Conservation (phyloP, 495 filamentous ascomycete genomes). For the Glonium stellatum region DNA sequence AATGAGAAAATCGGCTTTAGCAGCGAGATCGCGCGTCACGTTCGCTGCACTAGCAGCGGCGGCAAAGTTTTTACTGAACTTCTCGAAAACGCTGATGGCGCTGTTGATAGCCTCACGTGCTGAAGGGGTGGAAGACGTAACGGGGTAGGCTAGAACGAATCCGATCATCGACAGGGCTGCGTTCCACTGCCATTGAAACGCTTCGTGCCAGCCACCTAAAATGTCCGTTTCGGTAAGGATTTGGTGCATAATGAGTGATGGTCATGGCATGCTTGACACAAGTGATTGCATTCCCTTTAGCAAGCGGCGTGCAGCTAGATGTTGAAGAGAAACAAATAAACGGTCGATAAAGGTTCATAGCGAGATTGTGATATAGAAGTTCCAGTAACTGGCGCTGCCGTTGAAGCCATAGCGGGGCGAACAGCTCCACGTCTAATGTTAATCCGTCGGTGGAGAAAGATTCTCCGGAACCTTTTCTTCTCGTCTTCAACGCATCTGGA, state of each 20-base stretch:
- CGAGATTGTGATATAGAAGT: conserved; percentile 44
- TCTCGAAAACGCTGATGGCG: conserved; percentile 42
- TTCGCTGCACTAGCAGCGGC: conserved; percentile 42
- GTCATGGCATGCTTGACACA: conserved; percentile 46
- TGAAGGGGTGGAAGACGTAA: conserved; percentile 18
- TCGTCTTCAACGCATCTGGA: conserved; percentile 37
- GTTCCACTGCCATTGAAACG: conserved; percentile 50
- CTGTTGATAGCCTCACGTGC: conserved; percentile 39
- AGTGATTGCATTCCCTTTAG: conserved; percentile 32
- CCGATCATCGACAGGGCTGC: conserved; percentile 45
- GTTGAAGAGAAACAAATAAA: conserved; percentile 39
- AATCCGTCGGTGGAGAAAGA: conserved; percentile 42
- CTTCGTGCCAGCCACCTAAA: conserved; percentile 45
- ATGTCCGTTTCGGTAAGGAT: conserved; percentile 40
- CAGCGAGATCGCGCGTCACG: no score
- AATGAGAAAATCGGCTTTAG: no score
- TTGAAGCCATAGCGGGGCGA: conserved; percentile 40
- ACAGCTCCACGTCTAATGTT: conserved; percentile 37
- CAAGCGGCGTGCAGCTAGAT: conserved; percentile 15
- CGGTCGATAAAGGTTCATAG: conserved; percentile 43
- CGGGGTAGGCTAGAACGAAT: conserved; percentile 43
- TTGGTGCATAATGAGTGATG: conserved; percentile 47
- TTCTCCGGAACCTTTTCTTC: conserved; percentile 32
- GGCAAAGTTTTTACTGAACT: conserved; percentile 38
- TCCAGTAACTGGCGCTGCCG: conserved; percentile 48